Evolutionary conservation across 345 rosid species (phyloP).

Genomic region (Triadica sebifera): DNA sequence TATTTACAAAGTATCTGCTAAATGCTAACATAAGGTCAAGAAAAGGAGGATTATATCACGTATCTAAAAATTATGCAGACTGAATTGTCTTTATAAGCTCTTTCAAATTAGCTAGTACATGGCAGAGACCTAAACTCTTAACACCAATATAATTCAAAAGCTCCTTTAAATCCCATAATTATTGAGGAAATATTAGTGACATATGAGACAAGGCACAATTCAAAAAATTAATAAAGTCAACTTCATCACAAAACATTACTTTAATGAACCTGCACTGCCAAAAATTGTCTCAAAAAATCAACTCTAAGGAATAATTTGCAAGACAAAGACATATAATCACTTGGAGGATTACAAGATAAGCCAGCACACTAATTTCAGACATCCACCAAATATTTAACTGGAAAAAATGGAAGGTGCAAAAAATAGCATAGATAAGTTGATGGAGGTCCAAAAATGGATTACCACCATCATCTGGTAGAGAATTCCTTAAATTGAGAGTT

Average conservation of each 20-base stretch:
- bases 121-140: slow-evolving; percentile 87
- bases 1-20: slow-evolving; percentile 14
- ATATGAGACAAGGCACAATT: neutral
- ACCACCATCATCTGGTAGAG: neutral
- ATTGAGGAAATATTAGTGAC: neutral
- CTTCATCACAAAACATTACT: neutral
- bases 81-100: slow-evolving; percentile 76
- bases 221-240: neutral
- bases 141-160: slow-evolving; percentile 59
- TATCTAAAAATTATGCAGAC: slow-evolving; percentile 60
- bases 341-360: neutral
- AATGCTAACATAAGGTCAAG: neutral
- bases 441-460: neutral
- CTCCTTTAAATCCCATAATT: slow-evolving; percentile 80
- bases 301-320: neutral
- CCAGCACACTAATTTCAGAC: neutral
- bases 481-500: neutral
- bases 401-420: neutral
- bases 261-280: neutral
- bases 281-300: neutral
- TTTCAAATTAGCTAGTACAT: slow-evolving; percentile 79
- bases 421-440: neutral
- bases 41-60: neutral
- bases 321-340: neutral
- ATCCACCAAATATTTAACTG: neutral